Evolutionary conservation across 176 grass and related monocot genomes (phyloP).

Genomic region (Rhynchospora tenuis): DNA sequence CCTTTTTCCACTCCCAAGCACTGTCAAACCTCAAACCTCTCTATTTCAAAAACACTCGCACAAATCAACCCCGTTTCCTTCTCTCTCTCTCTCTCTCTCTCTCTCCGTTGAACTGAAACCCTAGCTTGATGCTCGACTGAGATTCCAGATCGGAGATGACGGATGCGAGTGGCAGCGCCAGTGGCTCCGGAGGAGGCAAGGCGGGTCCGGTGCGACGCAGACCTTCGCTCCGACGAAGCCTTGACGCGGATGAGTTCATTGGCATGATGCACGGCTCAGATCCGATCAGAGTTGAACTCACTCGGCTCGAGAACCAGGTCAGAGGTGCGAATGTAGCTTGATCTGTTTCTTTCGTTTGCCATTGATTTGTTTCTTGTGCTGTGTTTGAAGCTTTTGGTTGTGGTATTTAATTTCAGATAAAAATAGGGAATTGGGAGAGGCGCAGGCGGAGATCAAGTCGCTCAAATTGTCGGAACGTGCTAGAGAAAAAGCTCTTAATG

Average conservation of each 20-base stretch:
- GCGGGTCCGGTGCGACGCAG: conserved; percentile 43
- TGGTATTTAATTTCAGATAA: conserved; percentile 57
- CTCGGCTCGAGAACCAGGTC: conserved; percentile 89
- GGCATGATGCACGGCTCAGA: conserved; percentile 90
- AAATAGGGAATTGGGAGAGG: conserved; percentile 81
- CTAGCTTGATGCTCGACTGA: conserved; percentile 22
- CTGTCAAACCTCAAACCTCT: not conserved
- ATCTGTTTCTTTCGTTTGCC: not conserved
- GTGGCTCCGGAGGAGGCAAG: conserved; percentile 46
- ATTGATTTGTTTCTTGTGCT: not conserved
- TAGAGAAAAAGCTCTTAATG: conserved; percentile 84
- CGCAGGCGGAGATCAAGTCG: conserved; percentile 80
- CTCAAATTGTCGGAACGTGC: conserved; percentile 85
- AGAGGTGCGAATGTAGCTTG: conserved; percentile 62
- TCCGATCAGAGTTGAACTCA: conserved; percentile 98
- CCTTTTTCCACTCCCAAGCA: conserved; percentile 16
- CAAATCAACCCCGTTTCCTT: conserved; percentile 3
- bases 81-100: not conserved
- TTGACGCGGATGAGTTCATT: conserved; percentile 80
- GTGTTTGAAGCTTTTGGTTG: not conserved
- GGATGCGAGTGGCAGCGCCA: conserved; percentile 45
- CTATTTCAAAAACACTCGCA: conserved; percentile 15
- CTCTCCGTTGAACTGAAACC: conserved; percentile 21
- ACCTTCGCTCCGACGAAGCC: conserved; percentile 36
- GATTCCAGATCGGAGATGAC: conserved; percentile 83